Evolutionary conservation across 768 basidiomycete species (phyloP).

Genomic region (Boletales sp.): DNA sequence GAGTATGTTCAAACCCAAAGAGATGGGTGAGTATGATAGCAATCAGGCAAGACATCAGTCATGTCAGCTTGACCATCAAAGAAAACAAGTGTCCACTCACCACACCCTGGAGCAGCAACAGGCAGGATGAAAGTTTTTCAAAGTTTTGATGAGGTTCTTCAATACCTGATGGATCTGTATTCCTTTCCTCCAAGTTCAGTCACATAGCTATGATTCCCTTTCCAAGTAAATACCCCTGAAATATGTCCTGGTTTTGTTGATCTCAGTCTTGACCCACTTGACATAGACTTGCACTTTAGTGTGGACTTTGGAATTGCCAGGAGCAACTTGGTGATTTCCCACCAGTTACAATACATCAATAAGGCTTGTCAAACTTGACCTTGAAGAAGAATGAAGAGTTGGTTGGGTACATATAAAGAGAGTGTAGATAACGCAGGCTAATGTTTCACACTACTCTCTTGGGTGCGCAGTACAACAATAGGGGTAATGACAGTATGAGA

Average conservation of each 20-base stretch:
- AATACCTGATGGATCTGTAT: constrained; percentile 28
- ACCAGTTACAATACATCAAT: constrained; percentile 98
- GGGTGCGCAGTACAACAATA: too few relatives aligned
- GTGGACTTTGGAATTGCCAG: constrained; percentile 62
- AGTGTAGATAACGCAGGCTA: too few relatives aligned
- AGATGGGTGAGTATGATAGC: constrained; percentile 75
- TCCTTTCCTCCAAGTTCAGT: constrained; percentile 49
- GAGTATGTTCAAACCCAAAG: constrained; percentile 87
- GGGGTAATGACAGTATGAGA: too few relatives aligned
- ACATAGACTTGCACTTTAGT: constrained; percentile 72
- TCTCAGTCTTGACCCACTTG: constrained; percentile 79
- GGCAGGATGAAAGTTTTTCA: constrained; percentile 84
- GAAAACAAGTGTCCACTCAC: constrained; percentile 40
- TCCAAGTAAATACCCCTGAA: constrained; percentile 60
- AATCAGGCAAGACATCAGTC: too few relatives aligned
- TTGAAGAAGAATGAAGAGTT: constrained; percentile 98
- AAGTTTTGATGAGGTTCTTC: constrained; percentile 30
- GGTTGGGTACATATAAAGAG: too few relatives aligned
- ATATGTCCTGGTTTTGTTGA: constrained; percentile 57
- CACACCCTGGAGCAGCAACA: constrained; percentile 89
- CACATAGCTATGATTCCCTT: constrained; percentile 87
- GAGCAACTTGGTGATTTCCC: constrained; percentile 86
- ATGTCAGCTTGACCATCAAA: background rate
- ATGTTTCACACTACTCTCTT: too few relatives aligned
- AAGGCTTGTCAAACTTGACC: constrained; percentile 98